Conservation (phyloP, 345 rosid genomes). For the Eucalyptus decipiens region DNA sequence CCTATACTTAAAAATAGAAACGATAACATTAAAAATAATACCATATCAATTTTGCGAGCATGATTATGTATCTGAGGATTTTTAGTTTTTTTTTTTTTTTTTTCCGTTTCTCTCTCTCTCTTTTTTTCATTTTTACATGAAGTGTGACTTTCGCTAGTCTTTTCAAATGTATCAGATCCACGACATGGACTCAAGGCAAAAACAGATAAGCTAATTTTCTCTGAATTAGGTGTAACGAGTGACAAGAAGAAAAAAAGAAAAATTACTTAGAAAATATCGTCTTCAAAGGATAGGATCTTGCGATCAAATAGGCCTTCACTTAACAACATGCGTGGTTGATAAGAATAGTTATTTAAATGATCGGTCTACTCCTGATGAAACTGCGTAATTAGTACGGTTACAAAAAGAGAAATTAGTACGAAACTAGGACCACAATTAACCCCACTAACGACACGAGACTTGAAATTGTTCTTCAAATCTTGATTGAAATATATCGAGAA, state of each 20-base stretch:
- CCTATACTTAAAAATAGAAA: neutral
- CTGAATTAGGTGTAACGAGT: neutral
- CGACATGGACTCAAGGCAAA: no score
- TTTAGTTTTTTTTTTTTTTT: neutral
- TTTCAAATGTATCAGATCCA: no score
- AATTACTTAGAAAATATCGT: neutral
- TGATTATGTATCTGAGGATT: neutral
- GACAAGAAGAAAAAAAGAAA: neutral
- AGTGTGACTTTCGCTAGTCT: neutral
- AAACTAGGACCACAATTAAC: neutral
- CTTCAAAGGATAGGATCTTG: neutral
- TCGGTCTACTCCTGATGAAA: neutral
- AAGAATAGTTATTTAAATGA: neutral
- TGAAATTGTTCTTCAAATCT: no score
- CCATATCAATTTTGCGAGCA: neutral
- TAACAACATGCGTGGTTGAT: neutral
- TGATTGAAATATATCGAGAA: neutral
- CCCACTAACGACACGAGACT: neutral
- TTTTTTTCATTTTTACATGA: neutral
- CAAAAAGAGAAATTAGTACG: neutral
- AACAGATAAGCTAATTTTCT: neutral
- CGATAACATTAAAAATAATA: neutral
- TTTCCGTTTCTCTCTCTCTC: rapidly evolving
- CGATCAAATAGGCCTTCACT: neutral
- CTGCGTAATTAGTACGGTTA: neutral